Conservation (phyloP, 768 basidiomycete species). For the Termitomyces sp. region DNA sequence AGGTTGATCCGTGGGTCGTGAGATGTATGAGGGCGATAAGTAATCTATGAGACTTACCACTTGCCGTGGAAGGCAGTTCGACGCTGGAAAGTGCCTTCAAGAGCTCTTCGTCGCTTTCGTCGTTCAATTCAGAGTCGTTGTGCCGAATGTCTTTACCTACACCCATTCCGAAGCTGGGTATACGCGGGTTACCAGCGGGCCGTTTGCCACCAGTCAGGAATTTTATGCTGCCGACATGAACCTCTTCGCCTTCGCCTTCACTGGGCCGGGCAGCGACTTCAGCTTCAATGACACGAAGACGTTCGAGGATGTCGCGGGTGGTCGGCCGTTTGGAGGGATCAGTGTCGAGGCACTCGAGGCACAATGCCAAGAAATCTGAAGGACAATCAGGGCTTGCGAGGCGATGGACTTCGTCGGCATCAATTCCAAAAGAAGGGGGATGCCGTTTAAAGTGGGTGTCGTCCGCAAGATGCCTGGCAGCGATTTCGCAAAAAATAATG, state of each 20-base stretch:
- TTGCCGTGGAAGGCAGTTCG: slow-evolving; percentile 39
- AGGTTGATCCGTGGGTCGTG: slow-evolving; percentile 31
- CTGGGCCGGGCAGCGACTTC: slow-evolving; percentile 67
- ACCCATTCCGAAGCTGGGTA: slow-evolving; percentile 81
- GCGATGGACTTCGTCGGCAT: slow-evolving; percentile 62
- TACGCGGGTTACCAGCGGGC: slow-evolving; percentile 57
- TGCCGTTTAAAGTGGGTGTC: slow-evolving; percentile 71
- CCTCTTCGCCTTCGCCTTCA: slow-evolving; percentile 59
- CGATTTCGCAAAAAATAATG: slow-evolving; percentile 90
- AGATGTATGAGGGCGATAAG: neutral
- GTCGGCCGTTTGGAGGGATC: slow-evolving; percentile 68
- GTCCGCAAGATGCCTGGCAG: slow-evolving; percentile 79
- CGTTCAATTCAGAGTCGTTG: slow-evolving; percentile 37
- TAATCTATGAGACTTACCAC: slow-evolving; percentile 13
- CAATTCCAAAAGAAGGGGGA: slow-evolving; percentile 76
- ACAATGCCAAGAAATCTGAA: slow-evolving; percentile 66
- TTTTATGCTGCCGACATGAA: slow-evolving; percentile 81
- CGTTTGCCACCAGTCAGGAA: slow-evolving; percentile 70
- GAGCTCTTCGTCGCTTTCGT: slow-evolving; percentile 67
- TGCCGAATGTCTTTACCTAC: slow-evolving; percentile 54
- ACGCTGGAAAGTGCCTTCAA: slow-evolving; percentile 49
- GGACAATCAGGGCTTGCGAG: slow-evolving; percentile 76
- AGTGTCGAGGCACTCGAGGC: slow-evolving; percentile 67
- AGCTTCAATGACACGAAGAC: slow-evolving; percentile 74
- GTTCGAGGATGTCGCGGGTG: slow-evolving; percentile 73